Percentiles rank a stretch among this genome's conserved stretches.
Evolutionary conservation across 805 yeast species (phyloP).

Genomic region (Citeromyces nyonsensis): DNA sequence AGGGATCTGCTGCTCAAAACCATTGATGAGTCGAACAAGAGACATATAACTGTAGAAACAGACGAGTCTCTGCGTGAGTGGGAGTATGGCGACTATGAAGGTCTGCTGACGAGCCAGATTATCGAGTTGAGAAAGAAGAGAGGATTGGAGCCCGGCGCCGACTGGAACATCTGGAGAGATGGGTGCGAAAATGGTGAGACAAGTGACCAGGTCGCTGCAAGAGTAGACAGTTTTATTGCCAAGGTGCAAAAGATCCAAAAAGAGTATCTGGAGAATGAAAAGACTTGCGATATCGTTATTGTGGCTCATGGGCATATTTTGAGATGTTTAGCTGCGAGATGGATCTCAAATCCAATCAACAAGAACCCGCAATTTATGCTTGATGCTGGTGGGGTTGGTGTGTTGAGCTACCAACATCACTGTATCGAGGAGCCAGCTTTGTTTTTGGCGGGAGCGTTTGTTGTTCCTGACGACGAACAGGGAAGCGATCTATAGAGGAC

Average conservation of each 20-base stretch:
- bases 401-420: constrained; percentile 78
- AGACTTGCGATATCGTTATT: constrained; percentile 58
- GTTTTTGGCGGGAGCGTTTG: constrained; percentile 70
- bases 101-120: constrained; percentile 56
- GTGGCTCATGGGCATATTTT: constrained; percentile 92
- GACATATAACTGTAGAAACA: constrained; percentile 25
- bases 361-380: constrained; percentile 68
- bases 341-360: constrained; percentile 51
- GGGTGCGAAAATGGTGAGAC: constrained; percentile 90
- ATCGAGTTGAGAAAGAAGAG: constrained; percentile 36
- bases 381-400: constrained; percentile 95
- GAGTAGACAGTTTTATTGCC: constrained; percentile 59
- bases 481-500: constrained; percentile 14
- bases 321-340: constrained; percentile 78
- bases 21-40: constrained; percentile 23
- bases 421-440: constrained; percentile 79
- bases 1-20: constrained; percentile 43
- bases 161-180: constrained; percentile 79
- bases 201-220: constrained; percentile 43
- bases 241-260: constrained; percentile 48
- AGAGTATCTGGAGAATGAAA: constrained; percentile 29
- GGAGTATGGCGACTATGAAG: constrained; percentile 96
- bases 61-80: constrained; percentile 78
- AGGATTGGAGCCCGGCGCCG: constrained; percentile 32
- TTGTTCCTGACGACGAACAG: constrained; percentile 51